phyloP scores from a whole-genome alignment of 768 basidiomycete genomes.

The Clavaria fumosa region DNA sequence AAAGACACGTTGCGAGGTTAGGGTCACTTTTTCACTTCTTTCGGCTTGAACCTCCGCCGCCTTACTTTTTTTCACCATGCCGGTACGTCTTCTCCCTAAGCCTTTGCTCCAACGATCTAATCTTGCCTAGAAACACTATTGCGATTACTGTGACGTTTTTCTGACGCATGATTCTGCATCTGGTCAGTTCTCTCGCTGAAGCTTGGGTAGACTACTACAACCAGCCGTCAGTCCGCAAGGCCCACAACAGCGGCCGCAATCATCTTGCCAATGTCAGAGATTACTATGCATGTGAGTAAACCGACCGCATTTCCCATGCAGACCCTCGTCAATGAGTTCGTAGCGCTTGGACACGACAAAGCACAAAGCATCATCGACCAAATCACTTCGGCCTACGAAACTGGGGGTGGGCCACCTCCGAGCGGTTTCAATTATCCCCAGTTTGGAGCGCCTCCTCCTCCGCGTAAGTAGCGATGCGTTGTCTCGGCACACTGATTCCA shows the following conservation, averaged over 20 bases:
- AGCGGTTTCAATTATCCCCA: constrained; percentile 82
- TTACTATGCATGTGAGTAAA: constrained; percentile 83
- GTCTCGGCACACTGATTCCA: constrained; percentile 38
- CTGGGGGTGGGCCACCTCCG: constrained; percentile 69
- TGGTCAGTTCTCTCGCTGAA: constrained; percentile 29
- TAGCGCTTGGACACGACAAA: constrained; percentile 87
- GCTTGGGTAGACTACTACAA: not conserved
- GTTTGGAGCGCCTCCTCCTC: constrained; percentile 38
- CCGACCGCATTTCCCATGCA: not conserved
- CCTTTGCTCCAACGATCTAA: constrained; percentile 6
- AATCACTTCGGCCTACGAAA: constrained; percentile 88
- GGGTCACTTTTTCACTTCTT: no score
- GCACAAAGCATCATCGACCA: constrained; percentile 98
- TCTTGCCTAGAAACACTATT: constrained; percentile 67
- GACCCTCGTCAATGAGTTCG: constrained; percentile 9
- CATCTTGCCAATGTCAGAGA: constrained; percentile 93
- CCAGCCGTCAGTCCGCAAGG: constrained; percentile 65
- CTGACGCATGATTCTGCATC: constrained; percentile 90
- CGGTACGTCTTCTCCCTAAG: constrained; percentile 29
- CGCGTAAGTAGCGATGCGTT: constrained; percentile 62
- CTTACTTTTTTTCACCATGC: constrained; percentile 30
- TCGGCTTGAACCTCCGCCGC: no score
- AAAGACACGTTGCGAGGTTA: no score
- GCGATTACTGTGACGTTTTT: constrained; percentile 89
- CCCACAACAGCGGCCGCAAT: constrained; percentile 95